Percentiles rank a stretch among this genome's conserved stretches.
phyloP scores from a whole-genome alignment of 768 basidiomycete species.

The Hemileccinum impolitum region DNA sequence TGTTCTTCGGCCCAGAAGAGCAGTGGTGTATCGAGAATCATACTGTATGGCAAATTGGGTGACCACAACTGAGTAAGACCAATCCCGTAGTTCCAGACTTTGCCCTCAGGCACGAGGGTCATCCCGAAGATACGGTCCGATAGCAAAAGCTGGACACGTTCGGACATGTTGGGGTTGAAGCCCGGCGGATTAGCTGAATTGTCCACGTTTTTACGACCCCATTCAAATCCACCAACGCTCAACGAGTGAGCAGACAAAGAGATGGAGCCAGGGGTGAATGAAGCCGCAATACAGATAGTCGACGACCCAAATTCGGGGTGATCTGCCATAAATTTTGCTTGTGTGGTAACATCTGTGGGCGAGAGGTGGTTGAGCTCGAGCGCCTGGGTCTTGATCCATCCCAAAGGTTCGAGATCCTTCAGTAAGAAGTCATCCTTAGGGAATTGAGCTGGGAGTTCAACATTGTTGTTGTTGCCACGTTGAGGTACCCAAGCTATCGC shows the following conservation, averaged over 20 bases:
- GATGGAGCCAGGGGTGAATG: conserved; percentile 97
- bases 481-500: conserved; percentile 98
- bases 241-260: conserved; percentile 91
- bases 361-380: conserved; percentile 90
- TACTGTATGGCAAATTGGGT: conserved; percentile 72
- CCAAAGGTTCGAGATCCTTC: conserved; percentile 91
- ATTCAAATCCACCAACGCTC: conserved; percentile 92
- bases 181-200: conserved; percentile 82
- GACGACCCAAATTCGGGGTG: conserved; percentile 94
- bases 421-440: conserved; percentile 94
- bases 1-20: conserved; percentile 97
- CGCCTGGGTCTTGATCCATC: conserved; percentile 97
- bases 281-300: conserved; percentile 89
- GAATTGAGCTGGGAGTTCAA: conserved; percentile 86
- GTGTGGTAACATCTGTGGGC: conserved; percentile 89
- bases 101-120: conserved; percentile 91
- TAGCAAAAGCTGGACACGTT: conserved; percentile 86
- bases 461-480: conserved; percentile 89
- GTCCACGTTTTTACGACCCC: conserved; percentile 93
- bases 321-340: conserved; percentile 95
- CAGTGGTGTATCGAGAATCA: conserved; percentile 89
- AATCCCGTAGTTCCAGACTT: conserved; percentile 96
- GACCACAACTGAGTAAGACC: conserved; percentile 92
- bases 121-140: conserved; percentile 96
- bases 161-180: conserved; percentile 99